Percentiles rank a stretch among this genome's conserved stretches.
Conservation (phyloP, 345 rosid genomes). For the Eucalyptus rudis region DNA sequence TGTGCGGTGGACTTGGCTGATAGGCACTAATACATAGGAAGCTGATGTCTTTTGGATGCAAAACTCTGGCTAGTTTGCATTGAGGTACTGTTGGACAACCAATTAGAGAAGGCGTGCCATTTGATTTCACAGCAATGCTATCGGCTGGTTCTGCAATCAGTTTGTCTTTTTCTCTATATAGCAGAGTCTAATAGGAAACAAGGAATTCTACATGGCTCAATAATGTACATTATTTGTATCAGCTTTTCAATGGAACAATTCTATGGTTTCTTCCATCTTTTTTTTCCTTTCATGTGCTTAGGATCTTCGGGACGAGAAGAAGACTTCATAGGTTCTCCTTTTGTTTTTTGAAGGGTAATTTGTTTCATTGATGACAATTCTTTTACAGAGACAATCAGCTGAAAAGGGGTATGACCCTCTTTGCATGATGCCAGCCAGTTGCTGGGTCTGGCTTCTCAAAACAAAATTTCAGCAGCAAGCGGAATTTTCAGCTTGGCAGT, state of each 20-base stretch:
- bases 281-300: neutral
- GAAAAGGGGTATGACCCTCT: neutral
- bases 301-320: no score
- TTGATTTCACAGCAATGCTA: neutral
- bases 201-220: no score
- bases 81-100: neutral
- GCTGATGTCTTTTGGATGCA: neutral
- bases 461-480: slow-evolving; percentile 38
- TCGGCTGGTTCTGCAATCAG: neutral
- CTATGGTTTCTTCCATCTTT: neutral
- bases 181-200: no score
- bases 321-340: no score
- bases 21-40: no score
- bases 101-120: neutral
- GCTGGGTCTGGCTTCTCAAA: neutral
- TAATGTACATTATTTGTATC: no score
- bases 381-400: neutral
- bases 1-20: no score
- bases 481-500: slow-evolving; percentile 14
- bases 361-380: neutral
- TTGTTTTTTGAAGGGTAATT: neutral
- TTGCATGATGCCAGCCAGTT: neutral
- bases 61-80: neutral
- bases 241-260: neutral
- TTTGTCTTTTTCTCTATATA: neutral